phyloP scores from a whole-genome alignment of 139 green algal genomes.

The Pleodorina starrii region DNA sequence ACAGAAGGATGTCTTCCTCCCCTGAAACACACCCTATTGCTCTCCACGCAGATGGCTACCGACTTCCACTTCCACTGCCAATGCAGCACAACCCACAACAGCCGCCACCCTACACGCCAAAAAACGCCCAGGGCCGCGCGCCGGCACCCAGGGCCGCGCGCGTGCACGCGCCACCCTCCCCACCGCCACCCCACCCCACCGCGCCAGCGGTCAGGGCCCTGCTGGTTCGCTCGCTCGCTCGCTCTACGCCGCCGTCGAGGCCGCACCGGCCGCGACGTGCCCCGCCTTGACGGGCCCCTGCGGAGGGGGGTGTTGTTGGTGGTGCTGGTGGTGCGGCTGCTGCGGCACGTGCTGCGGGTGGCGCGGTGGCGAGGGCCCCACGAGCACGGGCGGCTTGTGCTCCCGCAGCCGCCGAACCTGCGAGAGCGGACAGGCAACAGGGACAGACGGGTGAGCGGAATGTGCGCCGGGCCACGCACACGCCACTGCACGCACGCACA shows the following conservation, averaged over 20 bases:
- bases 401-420: slow-evolving; percentile 40
- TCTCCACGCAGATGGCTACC: too few relatives aligned
- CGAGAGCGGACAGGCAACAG: slow-evolving; percentile 59
- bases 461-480: neutral
- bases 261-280: neutral
- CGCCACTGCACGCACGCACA: too few relatives aligned
- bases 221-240: neutral
- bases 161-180: neutral
- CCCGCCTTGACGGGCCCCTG: neutral
- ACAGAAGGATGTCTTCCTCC: too few relatives aligned
- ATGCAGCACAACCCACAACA: neutral
- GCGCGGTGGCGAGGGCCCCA: slow-evolving; percentile 11
- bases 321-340: neutral
- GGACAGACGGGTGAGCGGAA: neutral
- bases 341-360: neutral
- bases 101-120: neutral
- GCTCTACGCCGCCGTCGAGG: neutral
- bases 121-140: neutral
- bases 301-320: neutral
- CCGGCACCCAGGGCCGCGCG: neutral
- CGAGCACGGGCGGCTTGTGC: neutral
- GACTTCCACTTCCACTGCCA: neutral
- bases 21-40: too few relatives aligned
- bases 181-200: neutral
- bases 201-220: neutral